Conservation (phyloP, 768 basidiomycete species). For the Erythrobasidium yunnanense region DNA sequence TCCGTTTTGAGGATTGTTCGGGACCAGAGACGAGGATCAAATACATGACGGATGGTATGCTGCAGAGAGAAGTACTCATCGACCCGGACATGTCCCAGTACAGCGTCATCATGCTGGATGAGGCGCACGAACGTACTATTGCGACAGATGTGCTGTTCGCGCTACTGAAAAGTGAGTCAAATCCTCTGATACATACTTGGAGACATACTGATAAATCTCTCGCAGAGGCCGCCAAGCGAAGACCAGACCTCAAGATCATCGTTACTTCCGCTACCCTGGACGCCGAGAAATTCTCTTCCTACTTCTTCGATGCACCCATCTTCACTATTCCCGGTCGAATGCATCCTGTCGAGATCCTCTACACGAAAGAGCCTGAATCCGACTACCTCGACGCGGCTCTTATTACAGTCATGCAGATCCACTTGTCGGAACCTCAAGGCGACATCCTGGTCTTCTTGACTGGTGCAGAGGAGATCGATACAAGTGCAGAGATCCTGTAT, state of each 20-base stretch:
- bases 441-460: conserved; percentile 95
- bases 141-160: conserved; percentile 98
- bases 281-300: conserved; percentile 97
- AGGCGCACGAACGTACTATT: conserved; percentile 96
- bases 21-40: conserved; percentile 98
- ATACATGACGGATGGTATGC: conserved; percentile 99
- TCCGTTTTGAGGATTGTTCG: conserved; percentile 98
- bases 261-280: conserved; percentile 98
- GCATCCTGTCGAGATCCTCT: conserved; percentile 96
- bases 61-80: conserved; percentile 89
- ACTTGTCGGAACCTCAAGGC: conserved; percentile 92
- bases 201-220: conserved; percentile 25
- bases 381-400: conserved; percentile 97
- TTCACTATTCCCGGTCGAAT: conserved; percentile 99
- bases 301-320: conserved; percentile 97
- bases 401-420: conserved; percentile 99
- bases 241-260: conserved; percentile 91
- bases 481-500: conserved; percentile 87
- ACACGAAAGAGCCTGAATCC: conserved; percentile 94
- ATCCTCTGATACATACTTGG: conserved; percentile 30
- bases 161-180: conserved; percentile 63
- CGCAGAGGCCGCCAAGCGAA: conserved; percentile 81
- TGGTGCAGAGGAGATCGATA: conserved; percentile 98
- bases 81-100: conserved; percentile 88
- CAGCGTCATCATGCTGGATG: conserved; percentile 94